Percentiles rank a stretch among this genome's conserved stretches.
These are phyloP conservation scores for Trametes meyenii DNA, from an alignment of 768 basidiomycete species.

Conservation along the genomic window DNA sequence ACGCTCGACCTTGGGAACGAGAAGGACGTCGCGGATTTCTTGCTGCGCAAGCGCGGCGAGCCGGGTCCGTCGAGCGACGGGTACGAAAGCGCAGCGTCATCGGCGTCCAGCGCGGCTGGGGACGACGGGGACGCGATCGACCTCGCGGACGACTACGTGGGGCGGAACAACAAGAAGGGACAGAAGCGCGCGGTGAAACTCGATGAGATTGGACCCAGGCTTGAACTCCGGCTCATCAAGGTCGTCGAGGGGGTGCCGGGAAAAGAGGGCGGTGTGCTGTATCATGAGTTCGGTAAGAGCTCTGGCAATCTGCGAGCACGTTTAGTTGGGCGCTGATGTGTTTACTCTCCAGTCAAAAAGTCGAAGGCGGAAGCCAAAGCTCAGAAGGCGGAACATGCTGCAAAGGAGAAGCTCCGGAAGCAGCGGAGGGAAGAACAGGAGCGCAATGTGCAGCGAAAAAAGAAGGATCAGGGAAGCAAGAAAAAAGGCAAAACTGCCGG, in stretches of 20 bases:
- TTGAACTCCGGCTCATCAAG: constrained; percentile 93
- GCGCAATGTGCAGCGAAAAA: constrained; percentile 86
- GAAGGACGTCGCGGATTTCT: constrained; percentile 93
- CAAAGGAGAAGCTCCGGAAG: constrained; percentile 73
- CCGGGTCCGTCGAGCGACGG: constrained; percentile 59
- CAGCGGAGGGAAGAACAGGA: constrained; percentile 89
- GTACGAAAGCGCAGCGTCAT: constrained; percentile 82
- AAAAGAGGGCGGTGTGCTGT: constrained; percentile 90
- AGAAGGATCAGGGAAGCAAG: constrained; percentile 38
- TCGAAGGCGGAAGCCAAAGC: constrained; percentile 71
- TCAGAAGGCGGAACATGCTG: constrained; percentile 74
- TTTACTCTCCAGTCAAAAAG: constrained; percentile 75
- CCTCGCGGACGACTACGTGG: constrained; percentile 92
- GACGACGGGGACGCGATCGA: constrained; percentile 82
- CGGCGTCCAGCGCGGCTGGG: constrained; percentile 79
- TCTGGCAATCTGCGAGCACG: constrained; percentile 4
- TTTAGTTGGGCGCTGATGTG: not conserved
- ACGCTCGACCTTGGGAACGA: constrained; percentile 85
- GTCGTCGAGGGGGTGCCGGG: constrained; percentile 94
- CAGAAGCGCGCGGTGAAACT: constrained; percentile 88
- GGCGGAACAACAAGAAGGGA: constrained; percentile 90
- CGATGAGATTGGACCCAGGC: constrained; percentile 93
- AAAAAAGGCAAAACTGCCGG: constrained; percentile 35
- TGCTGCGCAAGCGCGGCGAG: constrained; percentile 72
- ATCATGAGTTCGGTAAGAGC: constrained; percentile 87